Percentiles rank a stretch among this genome's conserved stretches.
phyloP scores from a whole-genome alignment of 2,329 filamentous ascomycete genomes.

The Aspergillaceae sp. region DNA sequence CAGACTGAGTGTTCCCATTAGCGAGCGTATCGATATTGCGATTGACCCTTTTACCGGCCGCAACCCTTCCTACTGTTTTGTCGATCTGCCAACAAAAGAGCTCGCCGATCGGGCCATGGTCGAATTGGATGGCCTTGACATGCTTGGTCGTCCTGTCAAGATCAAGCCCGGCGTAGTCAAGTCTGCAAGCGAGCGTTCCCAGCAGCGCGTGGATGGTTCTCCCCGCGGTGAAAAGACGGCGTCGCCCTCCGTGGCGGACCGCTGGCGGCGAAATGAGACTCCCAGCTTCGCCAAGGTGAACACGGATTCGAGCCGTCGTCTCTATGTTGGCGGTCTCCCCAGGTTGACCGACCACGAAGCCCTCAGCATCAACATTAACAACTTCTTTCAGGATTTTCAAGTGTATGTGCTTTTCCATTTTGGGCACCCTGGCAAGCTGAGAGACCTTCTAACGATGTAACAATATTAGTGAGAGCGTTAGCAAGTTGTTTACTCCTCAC shows the following conservation, averaged over 20 bases:
- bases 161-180: constrained; percentile 59
- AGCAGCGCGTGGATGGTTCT: constrained; percentile 10
- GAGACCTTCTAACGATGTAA: neutral
- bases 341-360: constrained; percentile 35
- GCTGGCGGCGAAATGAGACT: constrained; percentile 37
- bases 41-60: constrained; percentile 59
- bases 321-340: constrained; percentile 42
- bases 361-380: constrained; percentile 35
- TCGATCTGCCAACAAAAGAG: constrained; percentile 53
- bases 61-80: constrained; percentile 68
- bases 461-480: constrained; percentile 34
- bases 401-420: constrained; percentile 22
- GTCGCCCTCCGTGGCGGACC: constrained; percentile 27
- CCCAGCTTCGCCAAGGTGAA: constrained; percentile 24
- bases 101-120: constrained; percentile 51
- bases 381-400: constrained; percentile 38
- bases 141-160: constrained; percentile 54
- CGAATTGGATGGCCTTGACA: constrained; percentile 45
- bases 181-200: constrained; percentile 20
- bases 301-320: constrained; percentile 33
- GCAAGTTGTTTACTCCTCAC: constrained; percentile 51
- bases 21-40: constrained; percentile 57
- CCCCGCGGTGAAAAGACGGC: constrained; percentile 12
- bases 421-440: neutral
- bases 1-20: constrained; percentile 21